A percentile compares a stretch with the other conserved stretches of the same genome.
Evolutionary conservation across 1,284 basidiomycete genomes (phyloP).

Genomic region (Moesziomyces antarcticus): DNA sequence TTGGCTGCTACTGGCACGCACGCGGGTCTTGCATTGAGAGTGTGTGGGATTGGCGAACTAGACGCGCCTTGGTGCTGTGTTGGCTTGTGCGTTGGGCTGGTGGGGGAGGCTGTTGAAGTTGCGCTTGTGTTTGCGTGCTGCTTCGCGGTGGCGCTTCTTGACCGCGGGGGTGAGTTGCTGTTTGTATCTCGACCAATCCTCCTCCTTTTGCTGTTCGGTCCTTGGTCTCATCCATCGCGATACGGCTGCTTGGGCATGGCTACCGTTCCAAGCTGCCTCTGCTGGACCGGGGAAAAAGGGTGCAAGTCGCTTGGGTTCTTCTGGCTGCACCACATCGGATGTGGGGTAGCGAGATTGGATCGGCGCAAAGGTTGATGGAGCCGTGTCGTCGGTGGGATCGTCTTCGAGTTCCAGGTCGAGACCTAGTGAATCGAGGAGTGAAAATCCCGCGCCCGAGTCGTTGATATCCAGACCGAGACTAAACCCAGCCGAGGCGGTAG

Average conservation of each 20-base stretch:
- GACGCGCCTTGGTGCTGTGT: too few relatives aligned
- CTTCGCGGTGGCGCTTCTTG: constrained; percentile 61
- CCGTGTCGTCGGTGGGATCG: constrained; percentile 3
- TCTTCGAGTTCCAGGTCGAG: constrained; percentile 54
- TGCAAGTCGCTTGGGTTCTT: constrained; percentile 5
- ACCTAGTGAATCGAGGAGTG: constrained; percentile 57
- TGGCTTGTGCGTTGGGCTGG: not conserved
- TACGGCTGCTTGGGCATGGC: constrained; percentile 13
- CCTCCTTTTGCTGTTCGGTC: constrained; percentile 39
- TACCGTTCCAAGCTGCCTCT: constrained; percentile 18
- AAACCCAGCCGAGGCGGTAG: constrained; percentile 17
- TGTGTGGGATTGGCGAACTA: too few relatives aligned
- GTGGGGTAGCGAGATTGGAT: constrained; percentile 3
- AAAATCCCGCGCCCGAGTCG: constrained; percentile 39
- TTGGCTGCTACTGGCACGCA: too few relatives aligned
- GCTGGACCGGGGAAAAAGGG: constrained; percentile 14
- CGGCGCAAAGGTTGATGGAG: constrained; percentile 1
- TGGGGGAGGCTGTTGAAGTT: constrained; percentile 19
- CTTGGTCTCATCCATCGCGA: constrained; percentile 39
- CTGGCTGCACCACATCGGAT: not conserved
- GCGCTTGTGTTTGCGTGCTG: constrained; percentile 52
- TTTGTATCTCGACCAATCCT: constrained; percentile 42
- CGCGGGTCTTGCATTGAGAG: too few relatives aligned
- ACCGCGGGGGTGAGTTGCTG: constrained; percentile 48
- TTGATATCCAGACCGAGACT: constrained; percentile 17